A percentile compares a stretch with the other conserved stretches of the same genome.
phyloP scores from a whole-genome alignment of 2,329 filamentous ascomycete species.

The Alternaria incomplexa region DNA sequence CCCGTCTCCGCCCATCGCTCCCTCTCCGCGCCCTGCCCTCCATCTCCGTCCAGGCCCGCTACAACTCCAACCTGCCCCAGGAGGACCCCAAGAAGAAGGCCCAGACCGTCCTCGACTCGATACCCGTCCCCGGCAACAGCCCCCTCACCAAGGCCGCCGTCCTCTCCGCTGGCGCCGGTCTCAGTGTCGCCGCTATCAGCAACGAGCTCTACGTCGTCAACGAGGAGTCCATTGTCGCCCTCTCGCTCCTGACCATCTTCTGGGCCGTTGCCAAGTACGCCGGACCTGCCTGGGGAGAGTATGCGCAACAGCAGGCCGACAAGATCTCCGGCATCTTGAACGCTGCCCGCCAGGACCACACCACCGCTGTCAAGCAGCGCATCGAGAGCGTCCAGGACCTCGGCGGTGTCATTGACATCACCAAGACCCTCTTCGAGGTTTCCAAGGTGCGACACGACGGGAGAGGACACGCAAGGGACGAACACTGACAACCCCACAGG shows the following conservation, averaged over 20 bases:
- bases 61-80: conserved; percentile 76
- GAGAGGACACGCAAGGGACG: conserved; percentile 7
- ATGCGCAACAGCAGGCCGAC: conserved; percentile 85
- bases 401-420: conserved; percentile 91
- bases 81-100: conserved; percentile 97
- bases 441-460: conserved; percentile 77
- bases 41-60: conserved; percentile 72
- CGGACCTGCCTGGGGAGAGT: conserved; percentile 89
- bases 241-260: conserved; percentile 94
- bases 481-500: conserved; percentile 61
- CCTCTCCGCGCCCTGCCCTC: conserved; percentile 77
- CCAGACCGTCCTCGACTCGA: conserved; percentile 89
- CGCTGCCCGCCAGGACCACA: conserved; percentile 92
- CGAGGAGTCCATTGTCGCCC: conserved; percentile 94
- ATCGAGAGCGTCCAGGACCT: conserved; percentile 96
- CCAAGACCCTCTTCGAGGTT: conserved; percentile 95
- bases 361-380: conserved; percentile 89
- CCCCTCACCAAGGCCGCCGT: conserved; percentile 96
- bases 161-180: conserved; percentile 87
- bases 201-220: conserved; percentile 99
- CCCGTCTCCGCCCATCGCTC: conserved; percentile 80
- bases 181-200: conserved; percentile 94
- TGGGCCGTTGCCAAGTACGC: conserved; percentile 90
- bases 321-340: conserved; percentile 97
- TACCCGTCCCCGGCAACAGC: conserved; percentile 91